Base-by-base conservation (phyloP, 495 filamentous ascomycete genomes). In the Penicillium diatomitis region DNA sequence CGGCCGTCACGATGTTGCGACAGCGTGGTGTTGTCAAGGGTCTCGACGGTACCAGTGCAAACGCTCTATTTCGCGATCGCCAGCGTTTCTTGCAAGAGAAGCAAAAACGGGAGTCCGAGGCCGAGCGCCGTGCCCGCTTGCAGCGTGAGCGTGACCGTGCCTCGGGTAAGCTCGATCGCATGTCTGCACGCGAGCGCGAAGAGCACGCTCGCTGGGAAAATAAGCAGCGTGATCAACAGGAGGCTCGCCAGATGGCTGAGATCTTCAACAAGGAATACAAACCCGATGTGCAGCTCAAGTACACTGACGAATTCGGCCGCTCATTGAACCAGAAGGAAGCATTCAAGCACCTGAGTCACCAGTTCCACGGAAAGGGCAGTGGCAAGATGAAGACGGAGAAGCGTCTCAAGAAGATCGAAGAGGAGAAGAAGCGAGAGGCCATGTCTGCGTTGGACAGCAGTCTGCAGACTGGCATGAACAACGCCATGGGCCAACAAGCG, bases 301-400 rank as follows among this genome's bases (percentile, higher is more conserved):
- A 98, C 50, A 80, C 86, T 47, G 92, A 96, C 62, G 90, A 90
- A 43, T 80, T 79, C 59, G 92, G 92, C 5, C 81, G 92, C 30
- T 68, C 73, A 42, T 86, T 98, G 79, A 84, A 84, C 56, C 80
- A 85, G 61, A 98, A 97, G 73, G 92, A 98, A 68, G 92, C 92
- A 2, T 98, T 97, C 75, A 89, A 89, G 73, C 81, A 96, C 61
- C 74, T 97, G 40, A 88, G 82, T 58, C 92, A 98, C 69, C 86
- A 94, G 66, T 98, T 98, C 81, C 92, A 98, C 70, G 92, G 92
- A 46, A 96, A 97, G 71, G 90, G 90, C 38, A 90, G 84, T 60
- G 92, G 92, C 45, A 96, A 96, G 77, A 86, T 86, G 72, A 98
- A 98, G 84, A 96, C 89, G 28, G 91, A 97, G 74, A 97, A 97